phyloP scores from a whole-genome alignment of 1,284 basidiomycete species.

The Baeospora myosura region DNA sequence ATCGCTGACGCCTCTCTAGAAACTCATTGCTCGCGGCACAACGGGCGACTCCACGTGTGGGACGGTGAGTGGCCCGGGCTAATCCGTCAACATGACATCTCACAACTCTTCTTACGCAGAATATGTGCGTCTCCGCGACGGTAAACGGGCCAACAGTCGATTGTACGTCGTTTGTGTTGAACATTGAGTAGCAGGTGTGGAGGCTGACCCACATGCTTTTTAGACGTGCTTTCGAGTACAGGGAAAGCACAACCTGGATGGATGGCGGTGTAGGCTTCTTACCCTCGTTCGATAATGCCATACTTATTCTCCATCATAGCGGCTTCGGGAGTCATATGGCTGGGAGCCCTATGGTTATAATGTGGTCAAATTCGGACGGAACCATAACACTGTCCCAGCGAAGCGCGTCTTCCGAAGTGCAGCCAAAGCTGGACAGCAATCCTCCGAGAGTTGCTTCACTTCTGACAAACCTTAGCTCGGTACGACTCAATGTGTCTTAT shows the following conservation, averaged over 20 bases:
- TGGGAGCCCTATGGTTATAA: constrained; percentile 52
- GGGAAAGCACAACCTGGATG: constrained; percentile 36
- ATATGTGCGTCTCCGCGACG: constrained; percentile 37
- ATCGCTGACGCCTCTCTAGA: too few species aligned
- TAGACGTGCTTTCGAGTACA: constrained; percentile 35
- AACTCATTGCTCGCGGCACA: too few species aligned
- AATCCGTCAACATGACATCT: too few species aligned
- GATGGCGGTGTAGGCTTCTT: constrained; percentile 43
- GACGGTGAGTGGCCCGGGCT: too few species aligned
- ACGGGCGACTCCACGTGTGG: too few species aligned
- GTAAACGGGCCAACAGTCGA: constrained; percentile 36
- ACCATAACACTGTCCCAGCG: constrained; percentile 56
- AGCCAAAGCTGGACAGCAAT: constrained; percentile 41
- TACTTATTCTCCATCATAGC: constrained; percentile 20
- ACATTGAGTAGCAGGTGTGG: neutral
- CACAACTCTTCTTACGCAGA: constrained; percentile 22
- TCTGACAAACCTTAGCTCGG: constrained; percentile 28
- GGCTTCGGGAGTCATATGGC: constrained; percentile 51
- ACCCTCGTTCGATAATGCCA: constrained; percentile 24
- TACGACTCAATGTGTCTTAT: constrained; percentile 18
- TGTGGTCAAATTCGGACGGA: constrained; percentile 54
- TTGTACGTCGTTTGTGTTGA: constrained; percentile 25
- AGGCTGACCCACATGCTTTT: neutral
- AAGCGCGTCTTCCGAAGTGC: constrained; percentile 31
- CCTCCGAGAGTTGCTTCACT: constrained; percentile 44